These are phyloP conservation scores for Scheffersomyces insectosa DNA, from an alignment of 1,139 yeast genomes.

Conservation along the genomic window DNA sequence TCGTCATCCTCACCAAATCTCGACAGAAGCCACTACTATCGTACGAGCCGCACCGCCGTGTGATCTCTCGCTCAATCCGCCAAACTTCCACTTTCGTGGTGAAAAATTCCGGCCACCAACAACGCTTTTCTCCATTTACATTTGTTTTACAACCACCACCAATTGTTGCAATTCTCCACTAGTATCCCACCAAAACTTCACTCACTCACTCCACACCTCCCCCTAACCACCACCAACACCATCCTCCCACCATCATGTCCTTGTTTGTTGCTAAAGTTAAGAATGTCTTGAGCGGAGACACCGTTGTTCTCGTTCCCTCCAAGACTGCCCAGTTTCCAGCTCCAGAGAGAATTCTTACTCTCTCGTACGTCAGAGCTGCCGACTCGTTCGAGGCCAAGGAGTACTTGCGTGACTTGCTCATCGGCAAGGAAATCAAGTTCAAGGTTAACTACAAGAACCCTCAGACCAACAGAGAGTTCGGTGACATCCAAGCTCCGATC, in stretches of 20 bases:
- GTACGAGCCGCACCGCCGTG: too few relatives aligned
- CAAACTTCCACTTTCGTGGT: too few relatives aligned
- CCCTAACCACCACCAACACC: too few relatives aligned
- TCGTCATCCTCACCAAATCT: too few relatives aligned
- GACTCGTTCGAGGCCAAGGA: constrained; percentile 64
- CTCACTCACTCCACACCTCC: too few relatives aligned
- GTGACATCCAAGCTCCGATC: constrained; percentile 68
- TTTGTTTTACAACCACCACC: too few relatives aligned
- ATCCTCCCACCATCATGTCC: constrained; percentile 8
- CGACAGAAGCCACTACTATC: too few relatives aligned
- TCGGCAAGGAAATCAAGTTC: constrained; percentile 70
- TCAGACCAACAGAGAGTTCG: constrained; percentile 63
- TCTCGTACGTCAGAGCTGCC: constrained; percentile 61
- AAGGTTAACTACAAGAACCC: constrained; percentile 54
- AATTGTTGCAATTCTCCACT: too few relatives aligned
- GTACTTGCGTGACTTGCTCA: constrained; percentile 58
- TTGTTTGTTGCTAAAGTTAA: constrained; percentile 60
- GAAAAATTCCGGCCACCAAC: too few relatives aligned
- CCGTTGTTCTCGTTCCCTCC: constrained; percentile 64
- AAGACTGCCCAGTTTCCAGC: constrained; percentile 44
- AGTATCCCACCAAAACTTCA: too few relatives aligned
- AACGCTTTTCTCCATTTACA: too few relatives aligned
- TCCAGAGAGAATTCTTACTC: constrained; percentile 62
- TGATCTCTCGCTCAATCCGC: too few relatives aligned
- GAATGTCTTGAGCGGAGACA: constrained; percentile 72